Conservation (phyloP, 805 yeast genomes). For the Henningerozyma blattae region DNA sequence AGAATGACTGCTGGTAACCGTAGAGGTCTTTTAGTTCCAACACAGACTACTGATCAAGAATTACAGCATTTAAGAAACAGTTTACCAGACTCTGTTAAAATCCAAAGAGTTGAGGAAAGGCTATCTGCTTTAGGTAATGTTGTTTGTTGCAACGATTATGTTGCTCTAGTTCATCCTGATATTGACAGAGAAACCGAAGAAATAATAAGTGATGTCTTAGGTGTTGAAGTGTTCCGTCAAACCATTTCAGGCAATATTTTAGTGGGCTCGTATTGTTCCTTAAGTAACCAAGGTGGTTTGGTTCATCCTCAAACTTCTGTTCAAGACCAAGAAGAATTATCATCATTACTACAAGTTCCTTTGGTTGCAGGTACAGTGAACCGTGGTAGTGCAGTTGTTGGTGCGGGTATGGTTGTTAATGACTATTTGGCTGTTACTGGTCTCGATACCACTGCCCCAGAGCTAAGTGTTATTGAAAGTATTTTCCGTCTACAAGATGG, state of each 20-base stretch:
- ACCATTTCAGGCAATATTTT: conserved; percentile 96
- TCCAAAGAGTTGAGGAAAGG: conserved; percentile 97
- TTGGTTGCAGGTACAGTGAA: conserved; percentile 97
- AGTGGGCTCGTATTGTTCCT: conserved; percentile 91
- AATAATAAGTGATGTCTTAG: conserved; percentile 91
- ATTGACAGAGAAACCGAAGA: conserved; percentile 99
- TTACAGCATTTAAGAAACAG: conserved; percentile 94
- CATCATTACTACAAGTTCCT: conserved; percentile 92
- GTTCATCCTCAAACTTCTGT: conserved; percentile 97
- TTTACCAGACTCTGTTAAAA: conserved; percentile 87
- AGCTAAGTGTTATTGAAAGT: conserved; percentile 89
- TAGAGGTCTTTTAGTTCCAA: conserved; percentile 92
- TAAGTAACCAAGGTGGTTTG: conserved; percentile 95
- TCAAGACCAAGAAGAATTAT: conserved; percentile 96
- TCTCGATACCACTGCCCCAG: conserved; percentile 96
- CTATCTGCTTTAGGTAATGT: conserved; percentile 95
- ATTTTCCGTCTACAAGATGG: conserved; percentile 90
- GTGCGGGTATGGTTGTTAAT: conserved; percentile 97
- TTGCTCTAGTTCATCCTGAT: conserved; percentile 98
- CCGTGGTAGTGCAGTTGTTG: conserved; percentile 95
- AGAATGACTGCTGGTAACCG: conserved; percentile 98
- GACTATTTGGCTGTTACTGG: conserved; percentile 98
- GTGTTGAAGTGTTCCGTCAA: conserved; percentile 98
- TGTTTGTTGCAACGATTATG: conserved; percentile 97
- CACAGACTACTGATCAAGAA: conserved; percentile 97